Conservation (phyloP, 1,284 basidiomycete genomes). For the Pseudozyma pruni region DNA sequence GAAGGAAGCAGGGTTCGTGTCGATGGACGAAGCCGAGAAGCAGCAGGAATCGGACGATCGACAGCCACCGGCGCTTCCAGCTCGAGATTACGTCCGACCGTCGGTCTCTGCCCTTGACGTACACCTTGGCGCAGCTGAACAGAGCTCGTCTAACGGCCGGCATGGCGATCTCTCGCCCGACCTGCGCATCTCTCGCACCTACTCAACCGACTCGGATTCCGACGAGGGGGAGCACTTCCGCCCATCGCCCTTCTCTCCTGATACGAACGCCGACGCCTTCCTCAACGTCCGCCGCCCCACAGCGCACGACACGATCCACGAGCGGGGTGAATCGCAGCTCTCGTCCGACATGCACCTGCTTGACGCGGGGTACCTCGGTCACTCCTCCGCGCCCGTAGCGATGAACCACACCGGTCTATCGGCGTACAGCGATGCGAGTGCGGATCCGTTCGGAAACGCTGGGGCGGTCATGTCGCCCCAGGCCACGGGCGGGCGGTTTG, state of each 20-base stretch:
- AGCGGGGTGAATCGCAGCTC: constrained; percentile 30
- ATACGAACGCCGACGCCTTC: neutral
- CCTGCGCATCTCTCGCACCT: constrained; percentile 9
- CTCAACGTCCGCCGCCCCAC: neutral
- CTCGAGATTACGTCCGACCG: constrained; percentile 11
- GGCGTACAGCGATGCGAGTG: constrained; percentile 32
- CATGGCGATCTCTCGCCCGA: constrained; percentile 9
- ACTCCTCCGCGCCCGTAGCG: constrained; percentile 5
- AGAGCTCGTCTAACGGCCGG: constrained; percentile 5
- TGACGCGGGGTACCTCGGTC: constrained; percentile 22
- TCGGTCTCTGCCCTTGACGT: constrained; percentile 26
- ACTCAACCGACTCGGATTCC: constrained; percentile 1
- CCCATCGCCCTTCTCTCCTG: constrained; percentile 29
- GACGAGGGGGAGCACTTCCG: constrained; percentile 7
- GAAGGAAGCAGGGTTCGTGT: constrained; percentile 37
- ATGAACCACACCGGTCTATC: constrained; percentile 39
- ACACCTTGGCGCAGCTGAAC: constrained; percentile 11
- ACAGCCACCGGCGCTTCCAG: constrained; percentile 17
- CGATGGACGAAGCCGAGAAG: constrained; percentile 27
- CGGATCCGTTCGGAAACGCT: constrained; percentile 28
- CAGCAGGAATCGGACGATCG: neutral
- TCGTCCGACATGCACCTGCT: constrained; percentile 14
- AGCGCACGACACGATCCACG: constrained; percentile 40
- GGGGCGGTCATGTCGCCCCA: constrained; percentile 38
- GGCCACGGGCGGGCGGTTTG: constrained; percentile 19